These are phyloP conservation scores for Nicotiana noctiflora DNA, from an alignment of 257 asterid genomes.

Conservation along the genomic window DNA sequence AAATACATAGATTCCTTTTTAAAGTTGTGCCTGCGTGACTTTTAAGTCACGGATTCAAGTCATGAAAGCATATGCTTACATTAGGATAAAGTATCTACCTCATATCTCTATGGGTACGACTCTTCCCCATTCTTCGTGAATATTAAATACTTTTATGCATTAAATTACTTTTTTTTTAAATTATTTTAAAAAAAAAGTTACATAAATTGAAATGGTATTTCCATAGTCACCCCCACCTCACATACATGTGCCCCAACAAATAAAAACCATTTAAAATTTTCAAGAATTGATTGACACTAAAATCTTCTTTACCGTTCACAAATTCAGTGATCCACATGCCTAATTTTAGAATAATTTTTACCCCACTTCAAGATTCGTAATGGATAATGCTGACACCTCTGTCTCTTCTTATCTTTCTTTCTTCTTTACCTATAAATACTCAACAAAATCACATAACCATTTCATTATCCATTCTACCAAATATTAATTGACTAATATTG, in stretches of 20 bases:
- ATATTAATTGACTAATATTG: background rate
- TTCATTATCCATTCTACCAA: background rate
- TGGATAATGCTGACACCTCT: slow-evolving; percentile 5
- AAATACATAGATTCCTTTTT: too few species aligned
- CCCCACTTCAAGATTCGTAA: background rate
- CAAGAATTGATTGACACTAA: background rate
- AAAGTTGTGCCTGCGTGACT: accelerated
- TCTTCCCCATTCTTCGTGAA: too few species aligned
- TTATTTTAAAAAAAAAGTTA: too few species aligned
- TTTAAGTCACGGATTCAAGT: too few species aligned
- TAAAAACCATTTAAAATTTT: background rate
- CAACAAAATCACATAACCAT: background rate
- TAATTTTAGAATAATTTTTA: background rate
- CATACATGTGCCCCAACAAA: too few species aligned
- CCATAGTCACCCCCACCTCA: background rate
- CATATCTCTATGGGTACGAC: too few species aligned
- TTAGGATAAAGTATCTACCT: too few species aligned
- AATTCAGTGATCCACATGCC: background rate
- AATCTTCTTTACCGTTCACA: background rate
- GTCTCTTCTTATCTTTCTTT: background rate
- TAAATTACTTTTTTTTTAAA: too few species aligned
- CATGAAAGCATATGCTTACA: too few species aligned
- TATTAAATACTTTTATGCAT: too few species aligned
- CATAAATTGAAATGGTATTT: too few species aligned
- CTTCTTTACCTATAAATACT: background rate